Evolutionary conservation across 2,329 filamentous ascomycete genomes (phyloP), one percentile per base, ranked within the genome.

Genomic region (Alternaria solani): DNA sequence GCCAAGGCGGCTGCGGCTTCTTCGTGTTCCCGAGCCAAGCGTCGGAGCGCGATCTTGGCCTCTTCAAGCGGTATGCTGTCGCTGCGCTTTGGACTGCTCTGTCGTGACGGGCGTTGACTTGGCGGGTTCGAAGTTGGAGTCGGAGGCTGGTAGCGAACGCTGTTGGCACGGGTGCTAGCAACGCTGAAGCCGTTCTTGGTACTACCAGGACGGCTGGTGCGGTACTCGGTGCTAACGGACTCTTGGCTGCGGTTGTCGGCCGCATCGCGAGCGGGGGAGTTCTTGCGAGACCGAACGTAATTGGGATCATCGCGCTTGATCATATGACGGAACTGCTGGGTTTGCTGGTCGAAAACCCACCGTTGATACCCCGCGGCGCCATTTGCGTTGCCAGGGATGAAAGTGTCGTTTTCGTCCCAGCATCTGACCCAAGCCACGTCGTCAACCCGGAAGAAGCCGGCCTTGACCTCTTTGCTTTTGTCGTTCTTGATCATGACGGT

Each of bases 341-440:
- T 79, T 52, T 78, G 74, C 36, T 76, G 60, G 59, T 84, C 82
- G 46, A 82, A 74, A 62, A 76, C 79, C 82, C 82, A 85, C 47
- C 82, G 80, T 55, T 81, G 80, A 66, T 84, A 84, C 7, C 60
- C 65, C 18, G 59, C 59, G 9, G 55, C 62, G 18, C 54, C 55
- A 8, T 56, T 59, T 32, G 55, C 51, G 4, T 82, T 82, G 1
- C 82, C 82, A 4, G 81, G 81, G 43, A 84, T 80, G 69, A 85
- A 85, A n/a, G 75, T 77, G 55, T 81, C 82, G 41, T 82, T 72
- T 23, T 78, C 74, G 65, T 84, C 82, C 82, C 82, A 84, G 62
- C 81, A 82, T 39, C 81, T 78, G 38, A 85, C 82, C 82, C 82
- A 85, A 54, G 80, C 78, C 36, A 80, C 81, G 49, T 84, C 81